Conservation (phyloP, 495 filamentous ascomycete genomes). For the Penicillium waksmanii region DNA sequence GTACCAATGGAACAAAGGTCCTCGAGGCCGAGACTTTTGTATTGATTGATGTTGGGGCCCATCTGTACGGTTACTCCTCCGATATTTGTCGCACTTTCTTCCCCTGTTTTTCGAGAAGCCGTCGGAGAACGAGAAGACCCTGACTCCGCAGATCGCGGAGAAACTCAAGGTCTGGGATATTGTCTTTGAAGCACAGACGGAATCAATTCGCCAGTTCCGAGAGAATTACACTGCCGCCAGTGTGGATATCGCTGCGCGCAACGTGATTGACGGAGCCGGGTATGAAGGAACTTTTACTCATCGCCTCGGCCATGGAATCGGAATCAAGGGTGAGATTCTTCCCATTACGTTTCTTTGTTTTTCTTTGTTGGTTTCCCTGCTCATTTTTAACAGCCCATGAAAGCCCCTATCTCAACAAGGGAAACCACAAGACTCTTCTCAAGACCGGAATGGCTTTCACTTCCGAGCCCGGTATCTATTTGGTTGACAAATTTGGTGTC, state of each 20-base stretch:
- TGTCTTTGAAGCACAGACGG: constrained; percentile 54
- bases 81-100: constrained; percentile 62
- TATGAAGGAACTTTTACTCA: constrained; percentile 59
- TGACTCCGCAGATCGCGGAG: constrained; percentile 34
- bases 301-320: constrained; percentile 59
- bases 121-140: not conserved
- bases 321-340: constrained; percentile 50
- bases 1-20: constrained; percentile 51
- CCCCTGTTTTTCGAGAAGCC: constrained; percentile 36
- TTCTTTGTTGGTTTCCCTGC: not conserved
- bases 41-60: constrained; percentile 61
- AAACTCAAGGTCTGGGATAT: constrained; percentile 57
- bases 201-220: constrained; percentile 43
- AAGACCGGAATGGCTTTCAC: constrained; percentile 59
- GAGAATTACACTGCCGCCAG: constrained; percentile 51
- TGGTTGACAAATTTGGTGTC: constrained; percentile 56
- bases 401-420: constrained; percentile 59
- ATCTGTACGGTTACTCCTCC: constrained; percentile 59
- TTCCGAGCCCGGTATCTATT: constrained; percentile 58
- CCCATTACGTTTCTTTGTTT: not conserved
- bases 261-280: constrained; percentile 52
- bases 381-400: constrained; percentile 45
- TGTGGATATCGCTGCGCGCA: constrained; percentile 57
- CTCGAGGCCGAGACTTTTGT: constrained; percentile 54
- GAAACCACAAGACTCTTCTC: constrained; percentile 44